Evolutionary conservation across 2,329 filamentous ascomycete genomes (phyloP).

Genomic region (Colletotrichum incanum): DNA sequence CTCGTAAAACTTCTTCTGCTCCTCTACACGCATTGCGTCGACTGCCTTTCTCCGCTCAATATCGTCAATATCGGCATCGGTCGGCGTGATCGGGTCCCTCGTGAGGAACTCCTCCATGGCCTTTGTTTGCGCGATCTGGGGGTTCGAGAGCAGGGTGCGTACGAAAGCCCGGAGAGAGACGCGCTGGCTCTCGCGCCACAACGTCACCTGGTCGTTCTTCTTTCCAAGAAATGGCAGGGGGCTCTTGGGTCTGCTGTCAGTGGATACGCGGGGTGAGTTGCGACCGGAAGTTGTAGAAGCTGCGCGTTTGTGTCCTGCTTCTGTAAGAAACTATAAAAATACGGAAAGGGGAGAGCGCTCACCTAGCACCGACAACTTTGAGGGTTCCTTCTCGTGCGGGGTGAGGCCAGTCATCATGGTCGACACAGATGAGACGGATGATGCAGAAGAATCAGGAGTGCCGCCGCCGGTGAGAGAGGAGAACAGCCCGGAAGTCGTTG

Average conservation of each 20-base stretch:
- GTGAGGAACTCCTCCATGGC: constrained; percentile 90
- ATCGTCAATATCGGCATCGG: constrained; percentile 87
- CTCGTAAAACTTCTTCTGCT: constrained; percentile 96
- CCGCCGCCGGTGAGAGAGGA: constrained; percentile 68
- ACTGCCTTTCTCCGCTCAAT: constrained; percentile 84
- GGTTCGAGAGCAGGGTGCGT: constrained; percentile 87
- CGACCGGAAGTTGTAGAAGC: constrained; percentile 56
- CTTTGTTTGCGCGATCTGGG: constrained; percentile 85
- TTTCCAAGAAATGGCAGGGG: constrained; percentile 50
- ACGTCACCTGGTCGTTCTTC: constrained; percentile 51
- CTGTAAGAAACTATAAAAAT: constrained; percentile 37
- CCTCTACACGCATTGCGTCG: constrained; percentile 90
- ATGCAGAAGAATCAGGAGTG: constrained; percentile 80
- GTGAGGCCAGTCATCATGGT: constrained; percentile 70
- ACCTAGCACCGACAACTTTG: constrained; percentile 62
- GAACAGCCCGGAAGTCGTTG: constrained; percentile 73
- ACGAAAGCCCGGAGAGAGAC: constrained; percentile 93
- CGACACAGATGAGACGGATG: constrained; percentile 86
- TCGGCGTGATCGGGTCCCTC: constrained; percentile 78
- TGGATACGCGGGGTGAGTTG: constrained; percentile 60
- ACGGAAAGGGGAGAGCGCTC: constrained; percentile 33
- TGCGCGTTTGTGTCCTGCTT: constrained; percentile 47
- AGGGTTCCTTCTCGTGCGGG: constrained; percentile 49
- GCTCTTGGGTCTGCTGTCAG: constrained; percentile 58
- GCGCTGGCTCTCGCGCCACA: constrained; percentile 91